Evolutionary conservation across 73 alveolate genomes (phyloP).

Genomic region (Paramecium caudatum): DNA sequence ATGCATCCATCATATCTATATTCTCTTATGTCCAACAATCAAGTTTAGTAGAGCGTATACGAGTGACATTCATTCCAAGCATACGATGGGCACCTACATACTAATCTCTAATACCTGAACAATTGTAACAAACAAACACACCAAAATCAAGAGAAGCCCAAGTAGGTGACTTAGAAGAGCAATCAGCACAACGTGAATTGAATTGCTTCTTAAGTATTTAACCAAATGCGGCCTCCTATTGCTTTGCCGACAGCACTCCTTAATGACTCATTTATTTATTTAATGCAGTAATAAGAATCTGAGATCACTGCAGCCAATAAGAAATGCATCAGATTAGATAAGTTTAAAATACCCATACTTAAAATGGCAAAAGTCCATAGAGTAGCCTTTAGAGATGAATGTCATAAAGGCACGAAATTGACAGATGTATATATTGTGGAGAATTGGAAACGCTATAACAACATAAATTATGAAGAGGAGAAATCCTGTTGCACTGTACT

Average conservation of each 20-base stretch:
- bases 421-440: conserved; percentile 41
- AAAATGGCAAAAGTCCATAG: conserved; percentile 41
- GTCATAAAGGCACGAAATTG: not conserved
- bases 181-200: conserved; percentile 87
- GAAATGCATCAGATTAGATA: conserved; percentile 6
- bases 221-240: conserved; percentile 49
- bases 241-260: conserved; percentile 21
- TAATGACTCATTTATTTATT: conserved; percentile 56
- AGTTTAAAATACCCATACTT: conserved; percentile 18
- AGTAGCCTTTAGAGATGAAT: conserved; percentile 57
- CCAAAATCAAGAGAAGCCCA: conserved; percentile 91
- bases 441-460: conserved; percentile 52
- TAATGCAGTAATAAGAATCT: too few relatives aligned
- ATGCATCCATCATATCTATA: conserved; percentile 46
- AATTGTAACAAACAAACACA: conserved; percentile 88
- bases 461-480: not conserved
- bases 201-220: conserved; percentile 79
- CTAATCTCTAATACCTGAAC: conserved; percentile 72
- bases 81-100: conserved; percentile 36
- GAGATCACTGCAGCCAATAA: conserved; percentile 47
- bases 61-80: conserved; percentile 6
- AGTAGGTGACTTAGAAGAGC: conserved; percentile 85
- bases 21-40: conserved; percentile 63
- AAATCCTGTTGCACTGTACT: conserved; percentile 2
- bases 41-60: conserved; percentile 42